Conservation (phyloP, 805 yeast species). For the Ogataea methanolica region DNA sequence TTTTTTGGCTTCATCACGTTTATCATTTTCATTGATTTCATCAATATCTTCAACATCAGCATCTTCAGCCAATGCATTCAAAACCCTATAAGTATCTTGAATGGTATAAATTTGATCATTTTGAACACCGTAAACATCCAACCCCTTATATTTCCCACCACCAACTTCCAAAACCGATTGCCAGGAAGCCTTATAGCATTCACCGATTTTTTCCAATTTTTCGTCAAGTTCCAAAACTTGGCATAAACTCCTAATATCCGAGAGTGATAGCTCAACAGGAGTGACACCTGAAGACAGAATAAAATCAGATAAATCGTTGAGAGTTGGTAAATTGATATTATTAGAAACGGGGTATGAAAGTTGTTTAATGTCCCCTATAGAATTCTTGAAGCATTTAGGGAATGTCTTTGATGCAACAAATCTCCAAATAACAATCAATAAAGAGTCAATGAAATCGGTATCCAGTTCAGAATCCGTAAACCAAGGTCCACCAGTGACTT, state of each 20-base stretch:
- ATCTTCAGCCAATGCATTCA: conserved; percentile 17
- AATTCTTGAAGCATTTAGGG: conserved; percentile 62
- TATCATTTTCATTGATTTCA: conserved; percentile 5
- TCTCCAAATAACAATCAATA: conserved; percentile 83
- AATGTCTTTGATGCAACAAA: conserved; percentile 71
- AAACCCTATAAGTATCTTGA: conserved; percentile 28
- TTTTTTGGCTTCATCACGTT: conserved; percentile 9
- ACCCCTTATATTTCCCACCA: conserved; percentile 33
- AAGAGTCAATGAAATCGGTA: conserved; percentile 83
- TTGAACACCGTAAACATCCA: conserved; percentile 26
- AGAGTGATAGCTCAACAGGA: conserved; percentile 67
- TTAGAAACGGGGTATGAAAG: conserved; percentile 23
- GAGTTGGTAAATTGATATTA: conserved; percentile 53
- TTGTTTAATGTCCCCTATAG: conserved; percentile 21
- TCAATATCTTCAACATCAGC: conserved; percentile 14
- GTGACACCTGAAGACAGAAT: conserved; percentile 71
- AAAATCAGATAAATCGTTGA: conserved; percentile 72
- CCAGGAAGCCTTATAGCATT: conserved; percentile 77
- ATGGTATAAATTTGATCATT: conserved; percentile 26
- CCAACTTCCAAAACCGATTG: conserved; percentile 74
- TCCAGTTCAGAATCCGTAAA: conserved; percentile 94
- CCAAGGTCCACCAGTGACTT: conserved; percentile 99
- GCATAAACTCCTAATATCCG: conserved; percentile 77
- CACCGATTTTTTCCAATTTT: conserved; percentile 62
- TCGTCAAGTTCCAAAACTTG: conserved; percentile 88